Evolutionary conservation across 129 eudicot species (phyloP).

Genomic region (Heracleum sosnowskyi): DNA sequence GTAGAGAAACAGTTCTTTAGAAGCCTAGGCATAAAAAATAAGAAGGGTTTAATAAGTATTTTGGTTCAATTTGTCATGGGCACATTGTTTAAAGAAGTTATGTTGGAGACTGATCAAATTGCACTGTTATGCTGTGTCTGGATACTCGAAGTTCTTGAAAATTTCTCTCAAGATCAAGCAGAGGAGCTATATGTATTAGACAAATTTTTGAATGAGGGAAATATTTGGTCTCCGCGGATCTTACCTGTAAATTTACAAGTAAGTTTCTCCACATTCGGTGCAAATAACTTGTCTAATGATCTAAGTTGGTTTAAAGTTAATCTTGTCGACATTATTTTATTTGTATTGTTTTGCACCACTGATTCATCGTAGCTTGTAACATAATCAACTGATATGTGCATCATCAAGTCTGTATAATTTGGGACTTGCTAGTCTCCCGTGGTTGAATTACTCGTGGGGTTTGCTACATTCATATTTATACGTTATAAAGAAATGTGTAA

Average conservation of each 20-base stretch:
- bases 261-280: slow-evolving; percentile 26
- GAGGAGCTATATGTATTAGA: slow-evolving; percentile 71
- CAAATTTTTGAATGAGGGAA: slow-evolving; percentile 43
- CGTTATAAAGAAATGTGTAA: neutral
- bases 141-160: slow-evolving; percentile 48
- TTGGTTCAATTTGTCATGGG: slow-evolving; percentile 49
- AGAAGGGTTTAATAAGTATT: slow-evolving; percentile 28
- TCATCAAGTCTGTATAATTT: neutral
- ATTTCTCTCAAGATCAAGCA: slow-evolving; percentile 39
- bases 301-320: slow-evolving; percentile 28
- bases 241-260: slow-evolving; percentile 34
- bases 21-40: slow-evolving; percentile 27
- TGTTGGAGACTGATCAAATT: slow-evolving; percentile 34
- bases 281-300: slow-evolving; percentile 16
- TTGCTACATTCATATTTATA: too few species aligned
- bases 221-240: slow-evolving; percentile 55
- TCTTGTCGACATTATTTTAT: neutral
- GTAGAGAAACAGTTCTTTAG: slow-evolving; percentile 19
- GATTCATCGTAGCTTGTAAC: neutral
- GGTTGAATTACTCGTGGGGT: neutral
- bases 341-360: neutral
- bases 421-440: neutral
- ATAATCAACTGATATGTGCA: neutral
- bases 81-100: slow-evolving; percentile 41
- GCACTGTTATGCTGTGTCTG: slow-evolving; percentile 51